Evolutionary conservation across 1,139 yeast species (phyloP), one percentile per base, ranked within the genome.

Genomic region (Saccharomyces hybrid): DNA sequence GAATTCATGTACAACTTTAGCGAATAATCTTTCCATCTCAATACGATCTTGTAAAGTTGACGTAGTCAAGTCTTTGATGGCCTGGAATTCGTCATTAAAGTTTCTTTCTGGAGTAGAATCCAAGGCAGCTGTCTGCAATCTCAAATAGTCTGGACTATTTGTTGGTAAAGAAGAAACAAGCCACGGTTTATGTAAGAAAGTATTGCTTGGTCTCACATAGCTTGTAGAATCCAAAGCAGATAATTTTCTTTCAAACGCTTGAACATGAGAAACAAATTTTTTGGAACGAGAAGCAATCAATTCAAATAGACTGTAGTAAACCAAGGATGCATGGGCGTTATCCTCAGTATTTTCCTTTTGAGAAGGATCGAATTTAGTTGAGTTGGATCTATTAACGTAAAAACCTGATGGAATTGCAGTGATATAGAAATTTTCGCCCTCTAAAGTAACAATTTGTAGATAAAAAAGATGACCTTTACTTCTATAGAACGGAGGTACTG

Each of bases 71-170:
- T 89, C 97, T 59, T 83, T 80, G 51, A 89, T 78, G 5, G 88
- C 77, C 73, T 93, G 98, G 64, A 84, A 82, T 62, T 93, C 97
- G 60, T 87, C 96, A 68, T 90, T 90, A 90, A 96, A 91, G 63
- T 90, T 97, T 62, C 84, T 82, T 56, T 75, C 78, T 41, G 58
- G 53, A 9, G 56, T 57, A 32, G 75, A 67, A 32, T 56, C 55
- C 13, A 59, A 52, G 19, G 62, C 55, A 41, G 52, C 55, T 23
- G 59, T 34, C 55, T 68, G 71, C 32, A 67, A 55, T 50, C 64
- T 64, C 53, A 61, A 55, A 48, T 62, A 67, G 52, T 68, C 70
- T 44, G 65, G 65, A 25, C 55, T 52, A 55, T 60, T 60, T 27
- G 68, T 57, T 27, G 69, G 64, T n/a, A 71, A 64, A 27, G 61